phyloP scores from a whole-genome alignment of 2,329 filamentous ascomycete genomes.

The Orbilia quercus region DNA sequence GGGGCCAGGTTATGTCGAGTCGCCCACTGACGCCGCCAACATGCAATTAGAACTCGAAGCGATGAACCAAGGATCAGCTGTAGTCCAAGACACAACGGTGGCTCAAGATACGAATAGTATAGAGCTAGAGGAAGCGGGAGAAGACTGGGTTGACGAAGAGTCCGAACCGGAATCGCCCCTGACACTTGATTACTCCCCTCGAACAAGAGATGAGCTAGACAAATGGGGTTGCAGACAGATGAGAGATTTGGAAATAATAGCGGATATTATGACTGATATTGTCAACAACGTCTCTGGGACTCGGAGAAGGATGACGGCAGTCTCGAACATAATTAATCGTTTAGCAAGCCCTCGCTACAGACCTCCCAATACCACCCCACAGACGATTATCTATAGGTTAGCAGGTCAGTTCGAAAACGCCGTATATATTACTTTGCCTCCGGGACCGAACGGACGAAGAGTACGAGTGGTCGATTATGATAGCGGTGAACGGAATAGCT shows the following conservation, averaged over 20 bases:
- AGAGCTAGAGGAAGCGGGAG: background rate
- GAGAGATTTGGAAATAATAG: slow-evolving; percentile 9
- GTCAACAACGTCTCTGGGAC: background rate
- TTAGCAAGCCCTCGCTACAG: background rate
- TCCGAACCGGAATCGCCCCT: background rate
- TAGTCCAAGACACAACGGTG: background rate
- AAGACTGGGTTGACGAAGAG: background rate
- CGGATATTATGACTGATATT: background rate
- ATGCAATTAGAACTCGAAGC: background rate
- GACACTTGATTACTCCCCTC: background rate
- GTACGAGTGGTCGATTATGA: too few species aligned
- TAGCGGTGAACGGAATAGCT: background rate
- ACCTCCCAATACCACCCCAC: background rate
- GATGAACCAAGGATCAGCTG: background rate
- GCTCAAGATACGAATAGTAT: background rate
- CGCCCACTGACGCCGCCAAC: too few species aligned
- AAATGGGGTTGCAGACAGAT: background rate
- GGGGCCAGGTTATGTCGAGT: background rate
- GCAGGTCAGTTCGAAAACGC: too few species aligned
- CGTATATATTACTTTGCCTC: too few species aligned
- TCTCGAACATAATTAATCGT: background rate
- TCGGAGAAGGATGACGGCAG: background rate
- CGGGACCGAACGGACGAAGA: too few species aligned
- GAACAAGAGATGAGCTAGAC: background rate
- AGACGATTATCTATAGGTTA: too few species aligned